Base-by-base conservation (phyloP, 108 stramenopile species). In the Fragilariopsis cylindrus region DNA sequence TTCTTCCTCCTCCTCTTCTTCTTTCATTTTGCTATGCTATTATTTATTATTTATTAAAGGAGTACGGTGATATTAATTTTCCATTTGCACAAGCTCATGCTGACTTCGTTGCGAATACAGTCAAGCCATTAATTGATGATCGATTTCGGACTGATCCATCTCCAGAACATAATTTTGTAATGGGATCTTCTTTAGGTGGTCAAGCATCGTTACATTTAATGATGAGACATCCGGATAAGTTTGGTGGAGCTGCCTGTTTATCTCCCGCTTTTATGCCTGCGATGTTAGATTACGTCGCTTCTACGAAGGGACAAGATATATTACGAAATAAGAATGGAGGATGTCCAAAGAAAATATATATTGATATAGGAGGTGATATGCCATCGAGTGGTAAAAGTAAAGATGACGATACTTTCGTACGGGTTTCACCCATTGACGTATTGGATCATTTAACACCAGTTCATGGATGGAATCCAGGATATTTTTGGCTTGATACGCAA, bases 401-500 rank as follows among this genome's bases (percentile, higher is more conserved):
- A 12, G 60, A 62, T 42, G 30, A 30, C 30, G 30, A 30, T 30
- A 30, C 30, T 30, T 62, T 62, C 43, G 76, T 65, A 19, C 74
- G 73, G 7, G 89, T 90, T 0, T 84, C 87, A 11, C 45, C 80
- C 18, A 74, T 90, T 65, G 89, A 90, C 71, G 46, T 79, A 4
- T 58, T 86, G 52, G 89, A 90, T 58, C 89, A 90, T 48, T 81
- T 90, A 65, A 87, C 89, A 63, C 76, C 81, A 50, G 69, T 84
- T 49, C 78, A 83, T 60, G 85, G 82, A 71, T 90, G 89, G 89
- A 90, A 90, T 73, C 90, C 90, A 9, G 90, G 90, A 44, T 90
- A 88, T 69, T 90, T 71, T 52, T 90, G 89, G 89, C 64, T 90
- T 3, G 86, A 90, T 66, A 82, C 90, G 15, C 75, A 81, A 44